Percentiles rank a stretch among this genome's conserved stretches.
Conservation (phyloP, 2,329 filamentous ascomycete species). For the Beauveria rudraprayagi region DNA sequence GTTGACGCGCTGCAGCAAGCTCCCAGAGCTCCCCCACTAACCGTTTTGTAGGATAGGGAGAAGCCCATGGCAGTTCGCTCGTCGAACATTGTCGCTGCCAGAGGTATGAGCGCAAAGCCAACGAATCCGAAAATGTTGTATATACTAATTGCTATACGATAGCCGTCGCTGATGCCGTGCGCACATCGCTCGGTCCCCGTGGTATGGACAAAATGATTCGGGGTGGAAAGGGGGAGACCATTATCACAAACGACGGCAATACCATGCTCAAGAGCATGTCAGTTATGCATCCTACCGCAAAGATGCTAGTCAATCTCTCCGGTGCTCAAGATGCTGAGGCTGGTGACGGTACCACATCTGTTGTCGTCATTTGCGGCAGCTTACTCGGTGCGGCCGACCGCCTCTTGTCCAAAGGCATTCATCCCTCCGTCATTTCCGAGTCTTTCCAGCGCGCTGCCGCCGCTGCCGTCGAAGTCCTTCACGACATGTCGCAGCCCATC, state of each 20-base stretch:
- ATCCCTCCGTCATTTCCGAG: slow-evolving; percentile 96
- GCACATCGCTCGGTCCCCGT: slow-evolving; percentile 90
- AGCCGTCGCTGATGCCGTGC: slow-evolving; percentile 96
- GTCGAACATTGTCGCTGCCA: slow-evolving; percentile 92
- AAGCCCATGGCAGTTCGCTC: slow-evolving; percentile 96
- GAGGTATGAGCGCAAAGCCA: slow-evolving; percentile 52
- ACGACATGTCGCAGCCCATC: slow-evolving; percentile 94
- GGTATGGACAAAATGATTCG: slow-evolving; percentile 99
- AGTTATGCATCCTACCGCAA: slow-evolving; percentile 98
- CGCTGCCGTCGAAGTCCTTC: slow-evolving; percentile 80
- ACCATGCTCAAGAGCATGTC: slow-evolving; percentile 99
- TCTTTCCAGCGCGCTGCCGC: slow-evolving; percentile 91
- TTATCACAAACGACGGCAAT: slow-evolving; percentile 99
- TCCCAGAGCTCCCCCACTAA: slow-evolving; percentile 32
- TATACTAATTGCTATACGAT: slow-evolving; percentile 14
- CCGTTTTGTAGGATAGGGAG: slow-evolving; percentile 64
- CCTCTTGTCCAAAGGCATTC: slow-evolving; percentile 85
- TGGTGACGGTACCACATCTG: slow-evolving; percentile 95
- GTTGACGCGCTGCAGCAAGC: slow-evolving; percentile 23
- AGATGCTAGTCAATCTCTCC: slow-evolving; percentile 97
- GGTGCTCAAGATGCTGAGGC: slow-evolving; percentile 97
- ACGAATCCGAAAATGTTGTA: neutral
- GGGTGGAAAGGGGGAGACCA: slow-evolving; percentile 90
- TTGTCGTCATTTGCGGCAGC: slow-evolving; percentile 95
- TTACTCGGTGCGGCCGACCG: slow-evolving; percentile 88